Base-by-base conservation (phyloP, 305 asterid species). In the Solanum hybrid region DNA sequence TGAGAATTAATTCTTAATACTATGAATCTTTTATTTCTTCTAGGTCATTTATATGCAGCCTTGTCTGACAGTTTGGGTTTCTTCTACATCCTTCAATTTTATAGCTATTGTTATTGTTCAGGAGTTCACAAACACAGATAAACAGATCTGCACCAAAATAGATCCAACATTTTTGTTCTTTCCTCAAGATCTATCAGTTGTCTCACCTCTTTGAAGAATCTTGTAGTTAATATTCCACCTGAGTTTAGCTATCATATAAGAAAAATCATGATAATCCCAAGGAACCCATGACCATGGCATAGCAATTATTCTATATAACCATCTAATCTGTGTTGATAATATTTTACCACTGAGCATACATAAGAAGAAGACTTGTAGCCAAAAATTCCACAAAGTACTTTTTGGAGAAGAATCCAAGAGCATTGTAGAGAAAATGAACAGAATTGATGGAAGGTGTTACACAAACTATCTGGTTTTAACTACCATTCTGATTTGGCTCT, bases 401-500 rank as follows among this genome's bases (percentile, higher is more conserved):
- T 72, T 51, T 6, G 42, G 75, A 86, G 80, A 35, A 89, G 78
- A 34, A 71, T 11, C 75, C 69, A 29, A 88, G 4, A 17, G 89
- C 72, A 88, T 88, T 77, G n/a, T 64, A 56, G 66, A 37, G 64
- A 34, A 32, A 51, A 87, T 51, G 76, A 86, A 71, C 37, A 87
- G 73, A 87, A 38, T 10, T 78, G 38, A 29, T 73, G 77, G 80
- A 91, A 89, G 31, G 69, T 37, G 42, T 90, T 79, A 87, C 24
- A 36, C 87, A 78, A 90, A 60, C 82, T 79, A 89, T 90, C 90
- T 89, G 92, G 73, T 35, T 90, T 88, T 29, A 34, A 91, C 87
- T 92, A 96, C 99, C 99, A 97, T 91, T 96, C 99, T 88, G 85
- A 91, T 93, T 96, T 97, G 88, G 99, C 98, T 76, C 90, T 91